Evolutionary conservation across 2,329 filamentous ascomycete genomes (phyloP), one percentile per base, ranked within the genome.

Genomic region (Capronia epimyces): DNA sequence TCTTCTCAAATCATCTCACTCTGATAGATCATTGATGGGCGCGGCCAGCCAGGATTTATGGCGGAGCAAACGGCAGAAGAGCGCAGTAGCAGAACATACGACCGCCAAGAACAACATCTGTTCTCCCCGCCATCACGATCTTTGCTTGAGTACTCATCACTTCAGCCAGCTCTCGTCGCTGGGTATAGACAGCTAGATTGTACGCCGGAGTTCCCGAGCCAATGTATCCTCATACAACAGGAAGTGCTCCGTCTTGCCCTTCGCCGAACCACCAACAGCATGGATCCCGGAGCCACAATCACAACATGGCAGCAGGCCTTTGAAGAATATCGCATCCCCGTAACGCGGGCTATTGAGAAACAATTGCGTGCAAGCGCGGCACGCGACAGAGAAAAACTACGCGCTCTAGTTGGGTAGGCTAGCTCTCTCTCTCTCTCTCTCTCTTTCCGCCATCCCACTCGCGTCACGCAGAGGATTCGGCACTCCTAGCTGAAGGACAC

Each of bases 291-390:
- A 7, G 40, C 45, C 12, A 48, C 46, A 27, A 41, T 57, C 6
- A 44, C 41, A 39, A 52, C 75, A 63, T 85, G 82, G 82, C 76
- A 84, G 63, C 81, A 85, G 71, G 82, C 81, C 31, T 85, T 86
- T 64, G 75, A 83, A 62, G 48, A 55, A 4, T 78, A 82, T 61
- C 79, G 81, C 1, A 74, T 85, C 43, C 80, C 81, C 5, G 74
- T 76, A 24, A 79, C 83, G 42, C 78, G 80, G 29, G 78, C 75
- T 56, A 72, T 85, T 63, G 81, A 84, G 66, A 76, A 78, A 65
- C 80, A 84, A 68, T 74, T 86, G 51, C 81, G 80, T 48, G 72
- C 72, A 53, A 78, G 80, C 66, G 77, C 82, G 58, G 70, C 77
- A 42, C 80, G 79, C 60, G 84, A 84, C 67, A 78, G 77, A 63